Percentiles rank a stretch among this genome's conserved stretches.
phyloP scores from a whole-genome alignment of 2,329 filamentous ascomycete species.

The Chaetoscypha palmicola region DNA sequence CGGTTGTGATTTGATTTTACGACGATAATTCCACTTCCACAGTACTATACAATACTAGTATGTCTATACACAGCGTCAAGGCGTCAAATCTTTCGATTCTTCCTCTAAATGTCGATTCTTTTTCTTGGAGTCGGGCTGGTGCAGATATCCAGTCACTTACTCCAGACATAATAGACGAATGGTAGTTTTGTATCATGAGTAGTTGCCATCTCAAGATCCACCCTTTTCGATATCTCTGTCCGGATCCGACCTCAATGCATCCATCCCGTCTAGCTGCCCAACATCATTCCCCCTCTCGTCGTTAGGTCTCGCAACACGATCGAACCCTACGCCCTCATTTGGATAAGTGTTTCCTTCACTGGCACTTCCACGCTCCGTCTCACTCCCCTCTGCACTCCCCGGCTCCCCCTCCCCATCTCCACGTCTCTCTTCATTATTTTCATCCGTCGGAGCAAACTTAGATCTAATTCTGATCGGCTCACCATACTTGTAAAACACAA shows the following conservation, averaged over 20 bases:
- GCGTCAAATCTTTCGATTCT: too few relatives aligned
- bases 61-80: too few relatives aligned
- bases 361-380: background rate
- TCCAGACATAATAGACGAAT: too few relatives aligned
- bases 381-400: background rate
- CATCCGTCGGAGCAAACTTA: conserved; percentile 23
- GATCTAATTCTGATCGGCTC: conserved; percentile 27
- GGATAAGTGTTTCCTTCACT: background rate
- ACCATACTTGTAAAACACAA: conserved; percentile 29
- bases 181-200: too few relatives aligned
- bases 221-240: conserved; percentile 16
- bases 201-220: background rate
- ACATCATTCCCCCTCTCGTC: conserved; percentile 5
- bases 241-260: background rate
- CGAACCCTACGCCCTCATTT: conserved; percentile 3
- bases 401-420: background rate
- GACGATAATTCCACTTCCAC: too few relatives aligned
- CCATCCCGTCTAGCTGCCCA: conserved; percentile 5
- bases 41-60: too few relatives aligned
- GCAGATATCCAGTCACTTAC: too few relatives aligned
- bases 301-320: conserved; percentile 7
- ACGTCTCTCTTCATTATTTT: background rate
- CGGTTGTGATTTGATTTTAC: too few relatives aligned
- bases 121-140: too few relatives aligned
- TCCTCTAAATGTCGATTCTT: too few relatives aligned